Evolutionary conservation across 1,284 basidiomycete genomes (phyloP).

Genomic region (Trametes sp.): DNA sequence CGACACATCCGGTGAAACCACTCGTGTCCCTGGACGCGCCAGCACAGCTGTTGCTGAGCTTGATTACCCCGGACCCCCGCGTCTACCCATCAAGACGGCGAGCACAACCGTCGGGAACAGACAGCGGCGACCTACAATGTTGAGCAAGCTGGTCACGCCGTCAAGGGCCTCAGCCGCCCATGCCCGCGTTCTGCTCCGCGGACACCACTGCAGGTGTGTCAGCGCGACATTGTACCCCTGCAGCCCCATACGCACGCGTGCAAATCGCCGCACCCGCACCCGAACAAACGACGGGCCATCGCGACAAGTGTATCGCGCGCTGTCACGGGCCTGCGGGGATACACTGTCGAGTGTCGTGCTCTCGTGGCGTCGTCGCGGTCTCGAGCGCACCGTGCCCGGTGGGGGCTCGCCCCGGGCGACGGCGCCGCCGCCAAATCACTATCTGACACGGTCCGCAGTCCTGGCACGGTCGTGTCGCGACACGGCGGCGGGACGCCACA

Average conservation of each 20-base stretch:
- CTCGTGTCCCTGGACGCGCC: not conserved
- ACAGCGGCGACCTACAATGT: not conserved
- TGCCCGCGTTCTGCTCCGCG: no score
- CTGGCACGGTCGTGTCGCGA: not conserved
- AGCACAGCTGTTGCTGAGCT: not conserved
- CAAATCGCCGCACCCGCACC: not conserved
- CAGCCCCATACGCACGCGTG: not conserved
- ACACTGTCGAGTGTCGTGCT: not conserved
- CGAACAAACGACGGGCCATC: not conserved
- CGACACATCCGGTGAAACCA: conserved; percentile 9
- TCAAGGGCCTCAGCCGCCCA: no score
- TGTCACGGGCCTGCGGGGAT: not conserved
- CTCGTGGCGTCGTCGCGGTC: not conserved
- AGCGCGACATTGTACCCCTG: not conserved
- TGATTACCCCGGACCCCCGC: not conserved
- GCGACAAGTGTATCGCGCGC: not conserved
- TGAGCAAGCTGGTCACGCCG: not conserved
- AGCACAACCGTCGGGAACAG: not conserved
- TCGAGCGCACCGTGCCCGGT: not conserved
- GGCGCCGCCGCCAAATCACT: not conserved
- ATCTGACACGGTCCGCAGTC: conserved; percentile 6
- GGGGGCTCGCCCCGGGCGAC: conserved; percentile 3
- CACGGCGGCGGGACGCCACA: not conserved
- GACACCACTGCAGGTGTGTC: not conserved
- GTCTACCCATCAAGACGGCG: not conserved